Conservation (phyloP, 2,329 filamentous ascomycete genomes). For the Ambrosiella beaveri region DNA sequence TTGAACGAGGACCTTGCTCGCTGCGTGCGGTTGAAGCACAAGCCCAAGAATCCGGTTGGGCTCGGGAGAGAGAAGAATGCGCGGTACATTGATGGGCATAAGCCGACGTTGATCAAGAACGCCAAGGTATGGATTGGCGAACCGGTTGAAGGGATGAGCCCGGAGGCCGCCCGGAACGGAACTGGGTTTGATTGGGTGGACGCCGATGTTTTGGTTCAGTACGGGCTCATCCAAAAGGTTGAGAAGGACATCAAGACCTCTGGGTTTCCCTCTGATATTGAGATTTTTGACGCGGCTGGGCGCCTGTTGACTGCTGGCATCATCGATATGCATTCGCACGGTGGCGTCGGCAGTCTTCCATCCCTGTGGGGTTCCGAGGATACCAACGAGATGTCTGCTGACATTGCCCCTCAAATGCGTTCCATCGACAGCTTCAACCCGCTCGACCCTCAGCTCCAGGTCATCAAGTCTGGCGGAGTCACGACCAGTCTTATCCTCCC, state of each 20-base stretch:
- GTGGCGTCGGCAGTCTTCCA: slow-evolving; percentile 42
- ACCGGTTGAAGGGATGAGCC: slow-evolving; percentile 27
- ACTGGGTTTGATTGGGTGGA: slow-evolving; percentile 42
- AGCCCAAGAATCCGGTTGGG: slow-evolving; percentile 38
- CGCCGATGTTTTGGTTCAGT: slow-evolving; percentile 43
- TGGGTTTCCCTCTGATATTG: not conserved
- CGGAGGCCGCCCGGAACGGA: slow-evolving; percentile 36
- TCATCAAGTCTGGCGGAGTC: slow-evolving; percentile 58
- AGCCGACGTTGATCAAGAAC: slow-evolving; percentile 46
- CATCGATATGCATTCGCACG: slow-evolving; percentile 56
- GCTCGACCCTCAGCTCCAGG: slow-evolving; percentile 45
- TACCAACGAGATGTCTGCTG: slow-evolving; percentile 43
- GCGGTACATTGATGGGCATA: slow-evolving; percentile 39
- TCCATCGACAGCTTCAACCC: slow-evolving; percentile 49
- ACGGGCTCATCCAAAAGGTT: slow-evolving; percentile 43
- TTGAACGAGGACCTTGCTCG: slow-evolving; percentile 36
- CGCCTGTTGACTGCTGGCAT: slow-evolving; percentile 48
- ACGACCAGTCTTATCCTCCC: slow-evolving; percentile 51
- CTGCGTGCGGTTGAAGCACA: slow-evolving; percentile 37
- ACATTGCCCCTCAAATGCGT: slow-evolving; percentile 51
- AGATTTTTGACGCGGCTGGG: slow-evolving; percentile 39
- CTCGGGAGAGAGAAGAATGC: slow-evolving; percentile 41
- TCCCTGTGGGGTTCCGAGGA: slow-evolving; percentile 36
- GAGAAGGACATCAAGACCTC: slow-evolving; percentile 24
- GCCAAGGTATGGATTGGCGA: slow-evolving; percentile 51